phyloP scores from a whole-genome alignment of 2,329 filamentous ascomycete species.

The Penicillium sp. region DNA sequence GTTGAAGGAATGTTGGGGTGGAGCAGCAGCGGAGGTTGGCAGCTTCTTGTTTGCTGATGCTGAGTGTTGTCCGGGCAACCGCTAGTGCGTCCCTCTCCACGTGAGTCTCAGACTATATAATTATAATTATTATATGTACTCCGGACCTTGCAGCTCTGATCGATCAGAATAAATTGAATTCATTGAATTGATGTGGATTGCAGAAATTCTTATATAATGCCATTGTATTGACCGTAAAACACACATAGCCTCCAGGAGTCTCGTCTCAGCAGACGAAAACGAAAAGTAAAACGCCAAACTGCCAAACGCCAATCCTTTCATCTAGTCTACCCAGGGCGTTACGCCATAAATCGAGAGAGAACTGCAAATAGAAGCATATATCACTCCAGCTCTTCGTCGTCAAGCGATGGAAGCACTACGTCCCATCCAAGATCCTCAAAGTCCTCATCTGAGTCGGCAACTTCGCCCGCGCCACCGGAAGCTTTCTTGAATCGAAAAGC shows the following conservation, averaged over 20 bases:
- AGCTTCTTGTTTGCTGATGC: slow-evolving; percentile 13
- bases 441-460: slow-evolving; percentile 22
- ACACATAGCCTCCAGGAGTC: neutral
- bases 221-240: neutral
- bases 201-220: neutral
- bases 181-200: no score
- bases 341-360: neutral
- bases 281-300: neutral
- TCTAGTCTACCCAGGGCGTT: neutral
- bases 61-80: slow-evolving; percentile 13
- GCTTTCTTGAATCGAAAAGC: slow-evolving; percentile 33
- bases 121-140: no score
- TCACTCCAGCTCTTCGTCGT: slow-evolving; percentile 27
- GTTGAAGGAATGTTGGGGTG: slow-evolving; percentile 28
- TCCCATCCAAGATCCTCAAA: slow-evolving; percentile 34
- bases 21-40: slow-evolving; percentile 19
- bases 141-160: no score
- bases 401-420: slow-evolving; percentile 31
- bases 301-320: neutral
- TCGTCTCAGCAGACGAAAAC: neutral
- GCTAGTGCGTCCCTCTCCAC: neutral
- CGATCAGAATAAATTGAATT: no score
- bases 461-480: slow-evolving; percentile 12
- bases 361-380: neutral
- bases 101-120: no score